Percentiles rank a stretch among this genome's conserved stretches.
Conservation (phyloP, 176 grass and related monocot genomes). For the Areca catechu region DNA sequence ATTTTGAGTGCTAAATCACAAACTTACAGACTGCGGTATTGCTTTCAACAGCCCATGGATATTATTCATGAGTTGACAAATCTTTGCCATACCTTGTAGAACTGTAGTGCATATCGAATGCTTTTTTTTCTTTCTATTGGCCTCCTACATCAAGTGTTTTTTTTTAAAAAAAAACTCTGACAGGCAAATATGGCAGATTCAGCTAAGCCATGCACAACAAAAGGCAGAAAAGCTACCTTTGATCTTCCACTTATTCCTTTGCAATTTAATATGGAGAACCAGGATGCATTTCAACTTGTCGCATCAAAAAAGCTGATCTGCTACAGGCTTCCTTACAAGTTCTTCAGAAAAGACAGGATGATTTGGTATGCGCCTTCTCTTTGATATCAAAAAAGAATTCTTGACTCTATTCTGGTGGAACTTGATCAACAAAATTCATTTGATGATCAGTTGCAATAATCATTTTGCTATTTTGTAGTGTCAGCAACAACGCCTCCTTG, state of each 20-base stretch:
- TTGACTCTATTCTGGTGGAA: too few species aligned
- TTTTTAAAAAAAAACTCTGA: background rate
- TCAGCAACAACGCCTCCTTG: constrained; percentile 16
- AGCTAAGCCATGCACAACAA: background rate
- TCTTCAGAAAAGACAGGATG: constrained; percentile 16
- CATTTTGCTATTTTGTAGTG: constrained; percentile 17
- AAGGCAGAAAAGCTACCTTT: background rate
- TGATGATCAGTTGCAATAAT: background rate
- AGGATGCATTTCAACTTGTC: background rate
- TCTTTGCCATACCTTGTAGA: too few species aligned
- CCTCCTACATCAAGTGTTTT: too few species aligned
- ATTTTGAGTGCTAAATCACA: too few species aligned
- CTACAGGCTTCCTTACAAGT: constrained; percentile 14
- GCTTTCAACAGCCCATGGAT: too few species aligned
- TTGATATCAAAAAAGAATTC: too few species aligned
- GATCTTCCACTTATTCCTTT: background rate
- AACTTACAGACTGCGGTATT: too few species aligned
- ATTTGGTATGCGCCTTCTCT: constrained; percentile 8
- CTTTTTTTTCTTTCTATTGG: too few species aligned
- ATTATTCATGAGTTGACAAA: too few species aligned
- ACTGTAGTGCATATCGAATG: too few species aligned
- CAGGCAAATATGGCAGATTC: background rate
- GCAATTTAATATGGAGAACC: background rate
- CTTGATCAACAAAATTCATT: too few species aligned
- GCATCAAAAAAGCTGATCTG: constrained; percentile 9